phyloP scores from a whole-genome alignment of 116 monocot species.

The Phalaenopsis hybrid region DNA sequence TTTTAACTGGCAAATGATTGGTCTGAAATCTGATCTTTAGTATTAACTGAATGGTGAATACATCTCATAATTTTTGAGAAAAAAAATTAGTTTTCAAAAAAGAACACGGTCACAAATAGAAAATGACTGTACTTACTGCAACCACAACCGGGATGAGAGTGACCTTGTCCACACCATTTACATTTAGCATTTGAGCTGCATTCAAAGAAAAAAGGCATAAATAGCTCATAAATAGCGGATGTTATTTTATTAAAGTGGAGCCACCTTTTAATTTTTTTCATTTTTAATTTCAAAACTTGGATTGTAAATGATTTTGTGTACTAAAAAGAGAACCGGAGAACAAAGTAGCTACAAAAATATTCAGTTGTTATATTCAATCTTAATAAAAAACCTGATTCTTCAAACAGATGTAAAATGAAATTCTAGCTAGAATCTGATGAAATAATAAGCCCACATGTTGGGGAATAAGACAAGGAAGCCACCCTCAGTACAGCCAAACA shows the following conservation, averaged over 20 bases:
- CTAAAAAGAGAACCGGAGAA: neutral
- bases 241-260: neutral
- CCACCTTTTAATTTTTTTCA: neutral
- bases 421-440: neutral
- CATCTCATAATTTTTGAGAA: neutral
- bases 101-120: neutral
- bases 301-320: neutral
- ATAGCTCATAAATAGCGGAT: slow-evolving; percentile 5
- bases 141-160: slow-evolving; percentile 87
- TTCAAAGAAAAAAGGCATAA: slow-evolving; percentile 16
- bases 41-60: neutral
- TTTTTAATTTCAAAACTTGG: neutral
- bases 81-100: neutral
- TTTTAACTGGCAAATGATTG: neutral
- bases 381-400: neutral
- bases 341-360: neutral
- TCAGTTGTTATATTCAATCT: neutral
- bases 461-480: slow-evolving; percentile 15
- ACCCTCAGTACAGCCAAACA: slow-evolving; percentile 96
- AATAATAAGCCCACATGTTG: neutral
- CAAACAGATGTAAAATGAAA: neutral
- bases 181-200: slow-evolving; percentile 76
- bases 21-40: neutral
- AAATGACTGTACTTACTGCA: slow-evolving; percentile 52
- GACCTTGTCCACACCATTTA: slow-evolving; percentile 63